Base-by-base conservation (phyloP, 768 basidiomycete genomes). In the Lepiota subincarnata region DNA sequence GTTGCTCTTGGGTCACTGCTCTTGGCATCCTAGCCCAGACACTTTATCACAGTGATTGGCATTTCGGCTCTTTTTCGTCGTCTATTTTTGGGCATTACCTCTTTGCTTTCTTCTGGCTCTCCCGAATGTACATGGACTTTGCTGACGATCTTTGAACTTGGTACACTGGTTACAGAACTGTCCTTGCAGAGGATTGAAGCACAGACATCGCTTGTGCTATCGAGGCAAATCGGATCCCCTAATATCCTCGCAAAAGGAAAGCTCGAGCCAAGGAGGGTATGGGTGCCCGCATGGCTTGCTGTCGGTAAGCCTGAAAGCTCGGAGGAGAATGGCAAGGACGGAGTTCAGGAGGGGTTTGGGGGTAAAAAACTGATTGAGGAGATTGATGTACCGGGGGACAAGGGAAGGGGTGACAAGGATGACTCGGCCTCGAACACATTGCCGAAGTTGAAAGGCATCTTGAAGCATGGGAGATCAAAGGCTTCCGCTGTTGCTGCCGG, bases 201-300 rank as follows among this genome's bases (percentile, higher is more conserved):
- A 0, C 83, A 86, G 56, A 75, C 79, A 6, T 62, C 73, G 3
- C 62, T 89, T n/a, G 58, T 72, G 0, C 76, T 91, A 40, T 88
- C 89, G 1, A 80, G 87, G 19, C 74, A 80, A 44, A 81, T 92
- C 55, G 78, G 77, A 19, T 86, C 79, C 0, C 89, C 89, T 4
- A 92, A 92, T 66, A 88, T 92, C 48, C 68, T 77, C 2, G 82
- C 83, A 48, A 92, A 92, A 65, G 89, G 89, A n/a, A 79, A 75
- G 60, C 77, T 85, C 1, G 61, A 64, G 22, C 75, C 82, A 12
- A 81, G 88, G 31, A 77, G 75, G 11, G 82, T 82, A 1, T 63
- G 72, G 38, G 72, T 91, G 20, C 85, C 86, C 4, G 59, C 72
- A 16, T 59, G 69, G 4, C 67, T 82, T 18, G 72, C 70, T 49